Conservation (phyloP, 2,329 filamentous ascomycete species). For the Venturiaceae sp. region DNA sequence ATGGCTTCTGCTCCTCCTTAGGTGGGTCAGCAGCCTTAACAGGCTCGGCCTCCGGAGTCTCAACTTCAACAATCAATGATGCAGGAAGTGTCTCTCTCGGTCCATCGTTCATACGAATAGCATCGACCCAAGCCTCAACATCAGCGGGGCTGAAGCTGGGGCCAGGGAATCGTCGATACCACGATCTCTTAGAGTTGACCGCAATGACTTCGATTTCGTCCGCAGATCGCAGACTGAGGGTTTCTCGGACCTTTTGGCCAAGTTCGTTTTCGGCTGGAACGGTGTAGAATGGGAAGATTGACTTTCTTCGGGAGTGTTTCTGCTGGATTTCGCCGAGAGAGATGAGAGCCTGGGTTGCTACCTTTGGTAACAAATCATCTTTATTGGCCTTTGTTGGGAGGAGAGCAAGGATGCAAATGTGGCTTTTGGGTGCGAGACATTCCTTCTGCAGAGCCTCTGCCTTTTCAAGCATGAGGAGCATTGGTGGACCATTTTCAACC, state of each 20-base stretch:
- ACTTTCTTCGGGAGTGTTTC: conserved; percentile 59
- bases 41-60: neutral
- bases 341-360: conserved; percentile 34
- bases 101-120: conserved; percentile 82
- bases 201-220: conserved; percentile 64
- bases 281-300: conserved; percentile 75
- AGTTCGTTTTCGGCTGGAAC: conserved; percentile 55
- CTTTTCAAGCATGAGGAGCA: conserved; percentile 57
- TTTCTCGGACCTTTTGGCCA: conserved; percentile 43
- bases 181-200: conserved; percentile 73
- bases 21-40: neutral
- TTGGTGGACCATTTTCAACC: conserved; percentile 42
- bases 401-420: conserved; percentile 74
- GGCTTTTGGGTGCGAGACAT: conserved; percentile 67
- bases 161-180: conserved; percentile 69
- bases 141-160: conserved; percentile 45
- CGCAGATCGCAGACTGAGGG: conserved; percentile 48
- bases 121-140: conserved; percentile 81
- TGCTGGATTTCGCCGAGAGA: conserved; percentile 64
- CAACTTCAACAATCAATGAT: neutral
- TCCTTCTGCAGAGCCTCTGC: conserved; percentile 54
- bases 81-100: conserved; percentile 57
- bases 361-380: conserved; percentile 30
- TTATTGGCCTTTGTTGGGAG: conserved; percentile 46
- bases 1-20: neutral